Evolutionary conservation across 2,329 filamentous ascomycete species (phyloP), one percentile per base, ranked within the genome.

Genomic region (Botryotinia calthae): DNA sequence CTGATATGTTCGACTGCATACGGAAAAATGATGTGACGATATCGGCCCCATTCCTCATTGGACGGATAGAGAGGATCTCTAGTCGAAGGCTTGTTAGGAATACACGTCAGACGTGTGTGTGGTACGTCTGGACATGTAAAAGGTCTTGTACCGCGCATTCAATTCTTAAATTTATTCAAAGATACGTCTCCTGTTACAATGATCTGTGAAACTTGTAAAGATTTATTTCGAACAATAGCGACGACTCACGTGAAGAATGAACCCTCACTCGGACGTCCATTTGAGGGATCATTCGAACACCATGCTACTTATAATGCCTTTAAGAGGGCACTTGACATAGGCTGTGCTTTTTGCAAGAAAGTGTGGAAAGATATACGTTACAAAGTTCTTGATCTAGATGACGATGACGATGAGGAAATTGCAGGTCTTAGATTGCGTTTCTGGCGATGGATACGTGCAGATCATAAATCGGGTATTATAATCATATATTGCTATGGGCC

Each of bases 221-320:
- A 20, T n/a, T 28, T 44, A 0, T 20, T 63, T 44, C 16, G 40
- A 63, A 18, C 25, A 63, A 9, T 63, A n/a, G 2, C 1, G 22
- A 2, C 3, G 12, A 4, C 10, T 14, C 4, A 8, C 0, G 4
- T 2, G 25, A n/a, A 25, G n/a, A 0, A 2, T 2, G 0, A 25
- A 16, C 0, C 9, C 20, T 0, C 1, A 34, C 16, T 0, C 2
- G 28, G 1, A 58, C 5, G 2, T 37, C 7, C 8, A 20, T 20
- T 58, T 34, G 1, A 3, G 16, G 54, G n/a, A 31, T 20, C 4
- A 25, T 61, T 62, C 10, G 0, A 44, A n/a, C 61, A 63, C 7
- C 61, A 44, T 63, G 1, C 37, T 44, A 28, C 61, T 63, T 20
- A 44, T 44, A 0, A 28, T 44, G 7, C 40, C 4, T 44, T 44